Percentiles rank a stretch among this genome's conserved stretches.
Conservation (phyloP, 164 flowering plant genomes). For the Dillenia suffruticosa region DNA sequence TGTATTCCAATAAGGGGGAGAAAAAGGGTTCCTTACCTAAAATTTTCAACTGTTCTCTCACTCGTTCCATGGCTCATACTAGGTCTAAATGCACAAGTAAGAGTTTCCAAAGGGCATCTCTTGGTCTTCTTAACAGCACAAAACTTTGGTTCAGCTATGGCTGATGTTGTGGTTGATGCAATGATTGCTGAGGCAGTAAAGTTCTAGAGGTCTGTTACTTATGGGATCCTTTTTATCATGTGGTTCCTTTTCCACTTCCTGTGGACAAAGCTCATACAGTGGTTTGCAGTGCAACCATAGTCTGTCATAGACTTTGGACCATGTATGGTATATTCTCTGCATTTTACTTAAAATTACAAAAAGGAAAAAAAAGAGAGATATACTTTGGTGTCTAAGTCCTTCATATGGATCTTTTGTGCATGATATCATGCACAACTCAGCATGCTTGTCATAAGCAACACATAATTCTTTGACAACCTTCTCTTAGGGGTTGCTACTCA, state of each 20-base stretch:
- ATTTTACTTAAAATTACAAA: too few relatives aligned
- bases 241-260: too few relatives aligned
- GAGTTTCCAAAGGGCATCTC: slow-evolving; percentile 55
- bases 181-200: slow-evolving; percentile 95
- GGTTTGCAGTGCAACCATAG: slow-evolving; percentile 1
- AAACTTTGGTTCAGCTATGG: slow-evolving; percentile 90
- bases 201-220: slow-evolving; percentile 46
- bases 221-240: not conserved
- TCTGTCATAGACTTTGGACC: not conserved
- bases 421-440: not conserved
- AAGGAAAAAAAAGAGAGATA: too few relatives aligned
- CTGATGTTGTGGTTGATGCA: slow-evolving; percentile 95
- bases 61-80: slow-evolving; percentile 80
- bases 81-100: slow-evolving; percentile 41
- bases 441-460: not conserved
- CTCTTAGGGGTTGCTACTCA: slow-evolving; percentile 48
- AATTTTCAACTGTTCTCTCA: slow-evolving; percentile 65
- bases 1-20: slow-evolving; percentile 84
- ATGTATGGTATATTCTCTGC: too few relatives aligned
- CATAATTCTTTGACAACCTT: slow-evolving; percentile 49
- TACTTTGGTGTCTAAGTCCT: too few relatives aligned
- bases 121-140: slow-evolving; percentile 66
- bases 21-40: slow-evolving; percentile 76
- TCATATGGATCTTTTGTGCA: too few relatives aligned
- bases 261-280: too few relatives aligned